Evolutionary conservation across 805 yeast genomes (phyloP), one percentile per base, ranked within the genome.

Genomic region (Yarrowia porcina): DNA sequence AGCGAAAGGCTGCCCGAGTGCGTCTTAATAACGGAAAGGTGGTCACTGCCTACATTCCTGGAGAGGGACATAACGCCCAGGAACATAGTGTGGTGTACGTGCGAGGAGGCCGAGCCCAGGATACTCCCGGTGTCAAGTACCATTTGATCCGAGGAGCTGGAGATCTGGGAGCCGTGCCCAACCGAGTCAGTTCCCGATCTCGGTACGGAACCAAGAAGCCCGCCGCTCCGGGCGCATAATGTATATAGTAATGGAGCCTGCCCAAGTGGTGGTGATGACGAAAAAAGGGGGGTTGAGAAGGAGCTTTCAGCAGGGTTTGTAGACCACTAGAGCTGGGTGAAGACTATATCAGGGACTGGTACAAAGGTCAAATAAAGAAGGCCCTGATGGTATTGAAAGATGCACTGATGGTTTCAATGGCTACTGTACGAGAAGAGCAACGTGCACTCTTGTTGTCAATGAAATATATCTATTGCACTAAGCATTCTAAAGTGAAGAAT

Each of bases 31-130:
- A 89, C 70, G 99, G 98, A 27, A 87, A 86, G 67, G 86, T 89
- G 56, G 83, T 94, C 17, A 86, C 93, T 49, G 97, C 97, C 1
- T 92, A 91, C 74, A 94, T 94, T 64, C 97, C 97, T 15, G 99
- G 99, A 63, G 97, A 94, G 73, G 99, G 99, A 20, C 99, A 94
- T 76, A 94, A 94, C 72, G 78, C 96, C 21, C 98, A 94, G 78
- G 99, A 94, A 75, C 99, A 94, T 77, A 89, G 96, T 71, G 96
- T 94, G 59, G 98, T 94, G 0, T 83, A 85, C 61, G 96, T 94
- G 3, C 85, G 99, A 76, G 99, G 99, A n/a, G 99, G 99, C 15
- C 86, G 97, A 81, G 90, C 90, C 61, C 97, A 92, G 73, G 99
- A 94, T 85, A 80, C 93, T 70, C 99, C 99, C 25, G 99, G 99